Evolutionary conservation across 2,329 filamentous ascomycete species (phyloP), one percentile per base, ranked within the genome.

Genomic region (Colletotrichum sp.): DNA sequence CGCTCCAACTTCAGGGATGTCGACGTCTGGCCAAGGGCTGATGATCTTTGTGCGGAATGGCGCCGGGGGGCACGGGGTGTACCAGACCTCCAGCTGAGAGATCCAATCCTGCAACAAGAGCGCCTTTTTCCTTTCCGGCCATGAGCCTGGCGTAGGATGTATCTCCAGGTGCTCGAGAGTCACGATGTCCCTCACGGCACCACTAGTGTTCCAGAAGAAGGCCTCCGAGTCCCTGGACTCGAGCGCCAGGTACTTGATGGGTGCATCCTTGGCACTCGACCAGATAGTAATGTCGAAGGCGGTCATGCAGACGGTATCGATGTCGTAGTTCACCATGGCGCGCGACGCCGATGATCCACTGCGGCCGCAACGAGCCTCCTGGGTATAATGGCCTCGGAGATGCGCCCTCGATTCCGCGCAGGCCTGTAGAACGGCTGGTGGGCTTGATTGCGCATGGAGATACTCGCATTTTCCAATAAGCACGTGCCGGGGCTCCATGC

Each of bases 201-300:
- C 36, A 66, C 63, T 66, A 66, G 63, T 66, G 63, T 66, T 66
- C 63, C 63, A 66, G 63, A 66, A 66, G 63, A 66, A 66, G 63
- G 63, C 63, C 63, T 66, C 63, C 63, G 63, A 66, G 63, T 66
- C 63, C 63, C 63, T 66, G 63, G 63, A 66, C 63, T 48, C 63
- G 63, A 66, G 63, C 36, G 63, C 63, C 36, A 66, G 63, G 63
- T 66, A 66, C 63, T 66, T 66, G 63, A 66, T 66, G 34, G 63
- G 63, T 48, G 36, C 63, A 66, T 66, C 63, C 63, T 66, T 66
- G 63, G 63, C 63, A 48, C 63, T 48, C 63, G 63, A 48, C 63
- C 63, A 66, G 63, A 66, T 66, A 66, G 36, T 66, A 66, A 66
- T 66, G 63, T 66, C 63, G 63, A 66, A 66, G 34, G 63, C 63